A percentile compares a stretch with the other conserved stretches of the same genome.
phyloP scores from a whole-genome alignment of 352 stramenopile species.

The Pythium dissimile region DNA sequence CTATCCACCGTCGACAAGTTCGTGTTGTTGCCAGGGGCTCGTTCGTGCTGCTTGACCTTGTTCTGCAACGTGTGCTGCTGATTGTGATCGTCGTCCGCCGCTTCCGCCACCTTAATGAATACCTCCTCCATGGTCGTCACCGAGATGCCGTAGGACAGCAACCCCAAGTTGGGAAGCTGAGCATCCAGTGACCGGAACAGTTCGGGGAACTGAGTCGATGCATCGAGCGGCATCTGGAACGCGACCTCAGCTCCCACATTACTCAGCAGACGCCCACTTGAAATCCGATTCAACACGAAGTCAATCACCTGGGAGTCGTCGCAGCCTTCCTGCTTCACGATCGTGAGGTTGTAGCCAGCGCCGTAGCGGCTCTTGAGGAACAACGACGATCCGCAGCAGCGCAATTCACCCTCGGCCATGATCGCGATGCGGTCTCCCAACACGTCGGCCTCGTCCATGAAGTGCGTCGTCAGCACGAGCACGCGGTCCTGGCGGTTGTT shows the following conservation, averaged over 20 bases:
- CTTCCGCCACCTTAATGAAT: slow-evolving; percentile 79
- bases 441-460: slow-evolving; percentile 55
- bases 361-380: slow-evolving; percentile 90
- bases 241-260: slow-evolving; percentile 71
- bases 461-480: slow-evolving; percentile 63
- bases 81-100: slow-evolving; percentile 15
- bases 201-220: slow-evolving; percentile 41
- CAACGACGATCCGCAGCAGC: slow-evolving; percentile 34
- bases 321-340: slow-evolving; percentile 24
- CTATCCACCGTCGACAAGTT: too few species aligned
- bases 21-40: too few species aligned
- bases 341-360: slow-evolving; percentile 66
- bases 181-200: slow-evolving; percentile 65
- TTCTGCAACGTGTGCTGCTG: slow-evolving; percentile 28
- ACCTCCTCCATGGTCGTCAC: slow-evolving; percentile 98
- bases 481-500: slow-evolving; percentile 39
- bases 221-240: slow-evolving; percentile 60
- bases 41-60: slow-evolving; percentile 10
- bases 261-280: slow-evolving; percentile 43
- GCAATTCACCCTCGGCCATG: slow-evolving; percentile 58
- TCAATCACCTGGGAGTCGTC: slow-evolving; percentile 18
- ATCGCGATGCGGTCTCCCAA: slow-evolving; percentile 68
- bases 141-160: slow-evolving; percentile 89
- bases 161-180: slow-evolving; percentile 29
- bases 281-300: slow-evolving; percentile 36